phyloP scores from a whole-genome alignment of 805 yeast genomes.

The Schizosaccharomyces japonicus region DNA sequence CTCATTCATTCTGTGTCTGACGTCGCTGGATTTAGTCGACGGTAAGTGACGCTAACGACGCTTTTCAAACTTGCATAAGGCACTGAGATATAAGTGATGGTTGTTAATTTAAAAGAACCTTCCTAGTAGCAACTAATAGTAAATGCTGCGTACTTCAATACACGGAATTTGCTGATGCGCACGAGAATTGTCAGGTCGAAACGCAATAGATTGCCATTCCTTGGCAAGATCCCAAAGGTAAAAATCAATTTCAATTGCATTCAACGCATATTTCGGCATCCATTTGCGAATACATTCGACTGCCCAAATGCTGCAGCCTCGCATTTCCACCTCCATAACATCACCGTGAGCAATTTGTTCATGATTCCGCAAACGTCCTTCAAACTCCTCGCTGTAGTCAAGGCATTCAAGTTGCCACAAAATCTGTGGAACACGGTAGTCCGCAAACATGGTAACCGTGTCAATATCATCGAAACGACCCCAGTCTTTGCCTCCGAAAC shows the following conservation, averaged over 20 bases:
- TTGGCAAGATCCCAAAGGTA: conserved; percentile 25
- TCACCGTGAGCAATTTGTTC: conserved; percentile 15
- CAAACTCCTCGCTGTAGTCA: conserved; percentile 15
- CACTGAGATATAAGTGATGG: no score
- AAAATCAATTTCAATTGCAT: conserved; percentile 21
- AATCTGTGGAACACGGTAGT: conserved; percentile 24
- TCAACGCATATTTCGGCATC: conserved; percentile 12
- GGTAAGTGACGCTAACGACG: no score
- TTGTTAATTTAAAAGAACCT: no score
- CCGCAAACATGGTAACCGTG: conserved; percentile 23
- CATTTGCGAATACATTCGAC: conserved; percentile 17
- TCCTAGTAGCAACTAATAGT: neutral
- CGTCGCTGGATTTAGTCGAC: no score
- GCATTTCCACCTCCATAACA: conserved; percentile 19
- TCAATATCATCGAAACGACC: conserved; percentile 21
- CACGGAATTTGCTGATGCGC: neutral
- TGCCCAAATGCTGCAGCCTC: conserved; percentile 22
- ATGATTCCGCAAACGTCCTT: conserved; percentile 10
- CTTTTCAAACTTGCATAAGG: no score
- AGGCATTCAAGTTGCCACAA: conserved; percentile 18
- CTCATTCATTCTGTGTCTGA: no score
- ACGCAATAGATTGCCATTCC: conserved; percentile 14
- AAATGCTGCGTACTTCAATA: neutral
- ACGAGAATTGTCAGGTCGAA: neutral
- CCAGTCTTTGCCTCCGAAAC: conserved; percentile 17